Evolutionary conservation across 345 rosid species (phyloP).

Genomic region (Linum usitatissimum): DNA sequence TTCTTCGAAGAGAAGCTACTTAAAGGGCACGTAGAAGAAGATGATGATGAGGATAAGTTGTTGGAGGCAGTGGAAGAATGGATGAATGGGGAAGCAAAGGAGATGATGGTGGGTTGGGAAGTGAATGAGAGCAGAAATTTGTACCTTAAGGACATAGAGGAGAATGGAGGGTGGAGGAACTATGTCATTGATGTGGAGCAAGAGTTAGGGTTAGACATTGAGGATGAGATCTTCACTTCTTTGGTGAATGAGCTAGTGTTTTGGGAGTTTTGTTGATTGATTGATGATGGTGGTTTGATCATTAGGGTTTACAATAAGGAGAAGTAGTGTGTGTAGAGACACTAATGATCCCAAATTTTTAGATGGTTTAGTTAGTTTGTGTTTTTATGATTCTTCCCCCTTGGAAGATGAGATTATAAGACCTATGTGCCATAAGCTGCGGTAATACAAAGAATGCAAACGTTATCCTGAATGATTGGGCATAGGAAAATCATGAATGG

Average conservation of each 20-base stretch:
- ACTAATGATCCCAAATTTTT: too few species aligned
- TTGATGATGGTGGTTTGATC: neutral
- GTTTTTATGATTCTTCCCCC: too few species aligned
- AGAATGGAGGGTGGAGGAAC: constrained; percentile 25
- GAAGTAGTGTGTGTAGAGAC: too few species aligned
- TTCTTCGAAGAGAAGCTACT: constrained; percentile 37
- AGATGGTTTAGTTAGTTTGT: too few species aligned
- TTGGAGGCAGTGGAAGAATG: constrained; percentile 43
- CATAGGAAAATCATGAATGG: too few species aligned
- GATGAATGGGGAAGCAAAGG: constrained; percentile 37
- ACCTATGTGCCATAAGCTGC: too few species aligned
- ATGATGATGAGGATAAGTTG: neutral
- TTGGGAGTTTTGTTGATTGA: neutral
- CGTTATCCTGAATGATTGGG: too few species aligned
- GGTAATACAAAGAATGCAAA: too few species aligned
- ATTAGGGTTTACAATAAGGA: neutral
- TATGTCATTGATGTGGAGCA: constrained; percentile 22
- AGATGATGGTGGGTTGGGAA: constrained; percentile 49
- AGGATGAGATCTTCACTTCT: constrained; percentile 31
- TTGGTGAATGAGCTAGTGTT: constrained; percentile 35
- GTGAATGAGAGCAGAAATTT: constrained; percentile 31
- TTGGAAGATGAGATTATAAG: too few species aligned
- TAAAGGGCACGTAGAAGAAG: neutral
- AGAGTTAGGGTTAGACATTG: constrained; percentile 32
- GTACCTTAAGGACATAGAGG: constrained; percentile 48